phyloP scores from a whole-genome alignment of 495 filamentous ascomycete species.

The Bacidia rubella region DNA sequence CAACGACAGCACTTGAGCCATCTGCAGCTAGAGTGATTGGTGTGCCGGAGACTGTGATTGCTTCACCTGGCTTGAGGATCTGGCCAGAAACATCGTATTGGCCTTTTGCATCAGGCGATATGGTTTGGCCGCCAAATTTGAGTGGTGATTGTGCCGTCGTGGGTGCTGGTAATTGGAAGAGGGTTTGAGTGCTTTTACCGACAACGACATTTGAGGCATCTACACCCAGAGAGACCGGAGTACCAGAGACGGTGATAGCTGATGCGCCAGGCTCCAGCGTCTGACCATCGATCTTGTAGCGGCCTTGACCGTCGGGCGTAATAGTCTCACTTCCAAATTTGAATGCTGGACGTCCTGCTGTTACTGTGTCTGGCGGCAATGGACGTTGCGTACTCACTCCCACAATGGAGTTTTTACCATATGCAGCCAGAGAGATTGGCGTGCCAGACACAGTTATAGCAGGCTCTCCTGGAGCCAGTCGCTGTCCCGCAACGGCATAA shows the following conservation, averaged over 20 bases:
- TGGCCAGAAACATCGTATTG: background rate
- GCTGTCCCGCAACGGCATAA: conserved; percentile 1
- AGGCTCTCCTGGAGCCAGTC: conserved; percentile 1
- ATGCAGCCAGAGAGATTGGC: conserved; percentile 7
- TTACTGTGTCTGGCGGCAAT: background rate
- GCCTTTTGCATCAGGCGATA: background rate
- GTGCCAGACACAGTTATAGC: conserved; percentile 11
- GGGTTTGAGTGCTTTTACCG: background rate
- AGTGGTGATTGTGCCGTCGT: background rate
- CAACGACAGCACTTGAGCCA: conserved; percentile 2
- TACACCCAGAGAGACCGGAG: background rate
- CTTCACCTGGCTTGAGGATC: conserved; percentile 2
- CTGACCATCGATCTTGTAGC: background rate
- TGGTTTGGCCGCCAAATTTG: conserved; percentile 3
- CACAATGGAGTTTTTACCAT: background rate
- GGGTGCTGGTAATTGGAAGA: background rate
- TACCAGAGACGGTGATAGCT: conserved; percentile 6
- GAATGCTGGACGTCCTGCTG: background rate
- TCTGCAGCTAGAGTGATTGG: conserved; percentile 5
- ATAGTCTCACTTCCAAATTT: conserved; percentile 1
- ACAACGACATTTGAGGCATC: background rate
- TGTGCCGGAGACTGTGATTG: conserved; percentile 10
- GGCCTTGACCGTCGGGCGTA: background rate
- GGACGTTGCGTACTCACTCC: background rate
- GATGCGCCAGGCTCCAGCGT: conserved; percentile 6